Base-by-base conservation (phyloP, 2,329 filamentous ascomycete species). In the Neonectria neomacrospora region DNA sequence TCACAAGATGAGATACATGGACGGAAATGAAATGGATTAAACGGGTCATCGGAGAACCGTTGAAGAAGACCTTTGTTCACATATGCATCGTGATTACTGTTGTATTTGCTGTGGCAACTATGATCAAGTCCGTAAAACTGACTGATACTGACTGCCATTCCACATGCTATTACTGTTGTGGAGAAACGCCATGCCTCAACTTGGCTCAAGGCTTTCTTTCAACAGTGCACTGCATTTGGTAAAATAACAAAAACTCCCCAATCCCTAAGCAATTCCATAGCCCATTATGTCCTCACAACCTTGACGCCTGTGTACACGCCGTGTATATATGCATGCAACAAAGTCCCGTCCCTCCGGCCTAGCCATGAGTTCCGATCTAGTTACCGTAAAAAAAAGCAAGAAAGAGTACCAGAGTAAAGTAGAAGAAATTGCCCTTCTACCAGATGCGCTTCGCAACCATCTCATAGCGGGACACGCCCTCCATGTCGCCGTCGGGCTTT, bases 401-500 rank as follows among this genome's bases (percentile, higher is more conserved):
- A 58, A 26, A 37, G 48, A 58, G 32, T 18, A n/a, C 4, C 32
- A 20, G 41, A 26, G 34, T 42, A 28, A 37, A 41, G 28, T n/a
- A 16, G 41, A 56, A 52, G 23, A 11, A 28, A 44, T 61, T 7
- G 23, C 51, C 61, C 64, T 42, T 62, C 69, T 79, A 98, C 96
- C 96, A 99, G 72, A 99, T 99, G 76, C 96, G 86, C 85, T 97
- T 98, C 0, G 93, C 93, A 71, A 94, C 90, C 96, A 98, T 97
- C 75, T 94, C 93, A 80, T 97, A 99, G 72, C 96, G 85, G 85
- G 88, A 66, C 89, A 93, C 76, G 81, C 88, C 73, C 85, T 91
- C 78, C 88, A 88, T 76, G 87, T 81, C 80, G 4, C 77, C 75
- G 1, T 67, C 68, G 55, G 87, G 85, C 58, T 84, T 84, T 55